Evolutionary conservation across 2,329 filamentous ascomycete species (phyloP).

Genomic region (Neofusicoccum ribis): DNA sequence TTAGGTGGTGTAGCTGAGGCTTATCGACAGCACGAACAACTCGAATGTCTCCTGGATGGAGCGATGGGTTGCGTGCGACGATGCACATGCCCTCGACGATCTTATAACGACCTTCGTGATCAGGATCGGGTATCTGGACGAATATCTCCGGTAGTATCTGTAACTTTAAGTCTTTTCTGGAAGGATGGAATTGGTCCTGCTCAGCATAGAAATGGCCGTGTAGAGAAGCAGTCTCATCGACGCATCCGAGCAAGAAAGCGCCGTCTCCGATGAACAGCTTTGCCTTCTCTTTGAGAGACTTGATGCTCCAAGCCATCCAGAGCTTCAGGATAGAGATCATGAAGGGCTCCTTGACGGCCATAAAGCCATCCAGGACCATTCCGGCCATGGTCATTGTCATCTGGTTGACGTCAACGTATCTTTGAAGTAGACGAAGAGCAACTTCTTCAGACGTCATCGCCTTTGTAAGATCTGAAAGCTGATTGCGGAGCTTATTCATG

Average conservation of each 20-base stretch:
- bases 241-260: slow-evolving; percentile 82
- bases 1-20: slow-evolving; percentile 70
- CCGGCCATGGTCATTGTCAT: slow-evolving; percentile 72
- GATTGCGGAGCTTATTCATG: slow-evolving; percentile 62
- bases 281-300: slow-evolving; percentile 89
- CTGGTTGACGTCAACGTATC: slow-evolving; percentile 82
- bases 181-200: slow-evolving; percentile 31
- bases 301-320: slow-evolving; percentile 88
- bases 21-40: slow-evolving; percentile 82
- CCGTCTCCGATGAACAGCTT: slow-evolving; percentile 79
- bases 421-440: slow-evolving; percentile 68
- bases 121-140: slow-evolving; percentile 69
- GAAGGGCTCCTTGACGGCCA: slow-evolving; percentile 74
- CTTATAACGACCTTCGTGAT: slow-evolving; percentile 56
- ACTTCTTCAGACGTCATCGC: slow-evolving; percentile 67
- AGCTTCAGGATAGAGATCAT: slow-evolving; percentile 74
- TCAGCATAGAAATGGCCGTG: slow-evolving; percentile 65
- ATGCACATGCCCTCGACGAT: slow-evolving; percentile 77
- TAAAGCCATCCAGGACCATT: slow-evolving; percentile 80
- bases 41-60: slow-evolving; percentile 89
- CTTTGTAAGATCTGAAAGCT: slow-evolving; percentile 66
- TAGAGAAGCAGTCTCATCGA: slow-evolving; percentile 79
- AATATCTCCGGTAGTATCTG: slow-evolving; percentile 77
- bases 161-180: slow-evolving; percentile 45
- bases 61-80: slow-evolving; percentile 86